Evolutionary conservation across 805 yeast species (phyloP), one percentile per base, ranked within the genome.

Genomic region (Ogataea paradorogensis): DNA sequence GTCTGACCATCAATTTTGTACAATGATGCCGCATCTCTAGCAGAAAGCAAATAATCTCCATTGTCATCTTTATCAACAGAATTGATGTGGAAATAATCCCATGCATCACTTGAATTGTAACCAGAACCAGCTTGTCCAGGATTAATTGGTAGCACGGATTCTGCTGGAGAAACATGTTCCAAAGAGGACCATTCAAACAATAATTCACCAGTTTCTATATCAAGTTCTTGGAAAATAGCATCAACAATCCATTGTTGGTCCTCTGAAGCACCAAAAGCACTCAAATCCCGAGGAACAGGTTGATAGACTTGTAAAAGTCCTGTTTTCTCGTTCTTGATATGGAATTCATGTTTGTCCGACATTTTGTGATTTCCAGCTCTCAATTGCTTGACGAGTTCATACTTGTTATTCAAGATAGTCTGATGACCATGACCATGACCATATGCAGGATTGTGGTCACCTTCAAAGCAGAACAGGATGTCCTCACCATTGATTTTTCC

Each of bases 1-100:
- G 61, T 61, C 9, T 50, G 50, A n/a, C 68, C 69, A 44, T 54
- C 46, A 21, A 65, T 47, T 42, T 65, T 65, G 48, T 60, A 65
- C 15, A 65, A 35, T 4, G 69, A 47, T 3, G 68, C 58, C 21
- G 58, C 51, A 45, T 65, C 59, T 46, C 70, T 55, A 5, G 67
- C 65, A 7, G 66, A 61, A n/a, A 65, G 26, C 15, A 63, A 31
- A 45, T 65, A 65, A 41, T 62, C 60, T 9, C 68, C 65, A 30
- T 57, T 38, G 13, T 45, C 55, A 44, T 63, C 65, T 40, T 65
- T 66, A 39, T 64, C 69, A 25, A 64, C 65, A 1, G 69, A 64
- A 38, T 66, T 66, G 40, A 65, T 61, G 44, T 66, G 69, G 56
- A 64, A 64, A 38, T 61, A 65, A 45, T 65, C 69, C 67, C 68